Percentiles rank a stretch among this genome's conserved stretches.
phyloP scores from a whole-genome alignment of 2,329 filamentous ascomycete genomes.

The Remersonia thermophila region DNA sequence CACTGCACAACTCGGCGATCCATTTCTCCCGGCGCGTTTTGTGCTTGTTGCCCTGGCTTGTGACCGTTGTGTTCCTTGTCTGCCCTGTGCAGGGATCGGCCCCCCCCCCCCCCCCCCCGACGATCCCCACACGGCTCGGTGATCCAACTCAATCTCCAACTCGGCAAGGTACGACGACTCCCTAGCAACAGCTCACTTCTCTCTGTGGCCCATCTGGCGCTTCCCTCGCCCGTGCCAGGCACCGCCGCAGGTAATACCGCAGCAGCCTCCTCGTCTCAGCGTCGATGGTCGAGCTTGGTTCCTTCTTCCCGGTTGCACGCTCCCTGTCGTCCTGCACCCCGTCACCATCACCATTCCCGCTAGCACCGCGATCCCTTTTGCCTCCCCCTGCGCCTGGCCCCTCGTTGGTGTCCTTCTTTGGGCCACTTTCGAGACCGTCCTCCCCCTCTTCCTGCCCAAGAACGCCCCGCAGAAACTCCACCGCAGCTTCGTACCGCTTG shows the following conservation, averaged over 20 bases:
- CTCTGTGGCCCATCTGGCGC: background rate
- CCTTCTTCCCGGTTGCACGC: too few species aligned
- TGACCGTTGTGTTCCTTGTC: too few species aligned
- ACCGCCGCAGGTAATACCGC: slow-evolving; percentile 31
- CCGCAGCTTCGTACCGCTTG: slow-evolving; percentile 32
- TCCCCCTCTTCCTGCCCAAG: slow-evolving; percentile 15
- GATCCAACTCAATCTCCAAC: too few species aligned
- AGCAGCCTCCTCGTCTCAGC: slow-evolving; percentile 30
- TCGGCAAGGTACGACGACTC: too few species aligned
- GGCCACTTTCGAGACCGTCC: background rate
- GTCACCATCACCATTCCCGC: too few species aligned
- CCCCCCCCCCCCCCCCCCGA: too few species aligned
- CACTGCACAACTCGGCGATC: background rate
- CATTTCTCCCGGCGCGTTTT: too few species aligned
- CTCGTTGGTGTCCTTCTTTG: background rate
- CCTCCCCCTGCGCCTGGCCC: too few species aligned
- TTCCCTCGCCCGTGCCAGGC: slow-evolving; percentile 20
- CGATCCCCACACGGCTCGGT: too few species aligned
- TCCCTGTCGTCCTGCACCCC: too few species aligned
- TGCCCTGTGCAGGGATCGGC: too few species aligned
- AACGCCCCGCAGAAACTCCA: slow-evolving; percentile 27
- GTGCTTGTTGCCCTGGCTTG: background rate
- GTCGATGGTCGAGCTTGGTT: slow-evolving; percentile 24
- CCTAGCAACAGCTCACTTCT: background rate
- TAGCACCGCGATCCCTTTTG: too few species aligned